Conservation (phyloP, 192 early-diverging fungal genomes). For the Umbelopsis vinacea region DNA sequence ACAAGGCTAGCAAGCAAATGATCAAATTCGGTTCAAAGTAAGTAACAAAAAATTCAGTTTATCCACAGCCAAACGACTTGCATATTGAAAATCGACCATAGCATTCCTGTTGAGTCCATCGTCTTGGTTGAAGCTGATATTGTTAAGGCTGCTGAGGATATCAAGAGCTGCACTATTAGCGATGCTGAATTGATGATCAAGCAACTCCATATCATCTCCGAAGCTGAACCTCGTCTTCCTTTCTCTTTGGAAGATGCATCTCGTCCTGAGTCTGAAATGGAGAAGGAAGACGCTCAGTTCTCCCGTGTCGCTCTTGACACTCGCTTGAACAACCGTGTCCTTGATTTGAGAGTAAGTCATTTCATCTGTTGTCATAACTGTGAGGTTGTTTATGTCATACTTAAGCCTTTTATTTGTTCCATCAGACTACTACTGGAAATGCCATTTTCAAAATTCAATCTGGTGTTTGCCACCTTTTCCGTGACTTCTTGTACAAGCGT, state of each 20-base stretch:
- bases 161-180: conserved; percentile 92
- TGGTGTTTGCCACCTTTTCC: conserved; percentile 92
- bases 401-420: neutral
- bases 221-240: conserved; percentile 77
- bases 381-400: too few relatives aligned
- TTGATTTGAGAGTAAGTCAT: conserved; percentile 82
- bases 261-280: conserved; percentile 80
- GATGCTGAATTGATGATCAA: conserved; percentile 88
- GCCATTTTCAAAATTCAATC: conserved; percentile 98
- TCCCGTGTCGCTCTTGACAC: conserved; percentile 87
- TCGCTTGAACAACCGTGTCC: conserved; percentile 91
- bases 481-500: conserved; percentile 85
- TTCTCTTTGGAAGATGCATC: conserved; percentile 93
- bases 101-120: conserved; percentile 87
- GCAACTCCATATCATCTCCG: conserved; percentile 74
- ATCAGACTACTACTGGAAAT: conserved; percentile 87
- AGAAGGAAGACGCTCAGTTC: conserved; percentile 65
- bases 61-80: neutral
- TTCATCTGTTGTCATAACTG: neutral
- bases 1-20: conserved; percentile 92
- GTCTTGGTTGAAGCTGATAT: conserved; percentile 86
- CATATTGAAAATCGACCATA: conserved; percentile 29
- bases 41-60: conserved; percentile 31
- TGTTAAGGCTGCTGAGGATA: conserved; percentile 75
- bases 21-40: conserved; percentile 83